Percentiles rank a stretch among this genome's conserved stretches.
phyloP scores from a whole-genome alignment of 257 asterid species.

The Coffea eugenioides region DNA sequence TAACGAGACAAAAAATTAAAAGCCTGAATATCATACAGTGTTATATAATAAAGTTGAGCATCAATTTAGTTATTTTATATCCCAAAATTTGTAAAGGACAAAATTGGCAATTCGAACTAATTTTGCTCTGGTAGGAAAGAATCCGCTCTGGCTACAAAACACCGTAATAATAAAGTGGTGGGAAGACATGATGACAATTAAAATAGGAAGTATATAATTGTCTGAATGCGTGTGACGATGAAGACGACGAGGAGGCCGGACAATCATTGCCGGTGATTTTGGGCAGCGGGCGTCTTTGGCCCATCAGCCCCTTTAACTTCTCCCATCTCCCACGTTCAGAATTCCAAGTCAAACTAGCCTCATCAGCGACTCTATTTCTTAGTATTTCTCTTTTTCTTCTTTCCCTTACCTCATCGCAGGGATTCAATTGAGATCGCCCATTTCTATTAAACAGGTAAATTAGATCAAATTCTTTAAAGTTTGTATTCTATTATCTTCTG shows the following conservation, averaged over 20 bases:
- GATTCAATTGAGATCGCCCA: slow-evolving; percentile 12
- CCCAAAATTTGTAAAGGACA: background rate
- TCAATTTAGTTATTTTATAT: too few relatives aligned
- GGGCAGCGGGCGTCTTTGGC: slow-evolving; percentile 5
- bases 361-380: background rate
- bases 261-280: slow-evolving; percentile 32
- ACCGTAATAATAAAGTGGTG: background rate
- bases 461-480: too few relatives aligned
- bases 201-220: background rate
- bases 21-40: too few relatives aligned
- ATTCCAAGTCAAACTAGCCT: background rate
- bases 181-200: background rate
- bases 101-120: background rate
- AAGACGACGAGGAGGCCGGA: slow-evolving; percentile 34
- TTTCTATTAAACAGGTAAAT: slow-evolving; percentile 8
- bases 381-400: slow-evolving; percentile 8
- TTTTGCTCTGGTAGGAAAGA: too few relatives aligned
- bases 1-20: too few relatives aligned
- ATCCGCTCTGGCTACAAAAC: background rate
- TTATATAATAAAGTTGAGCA: too few relatives aligned
- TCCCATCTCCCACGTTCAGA: background rate
- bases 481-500: background rate
- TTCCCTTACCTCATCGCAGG: slow-evolving; percentile 1
- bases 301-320: slow-evolving; percentile 6
- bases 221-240: slow-evolving; percentile 29